Evolutionary conservation across 495 filamentous ascomycete species (phyloP).

Genomic region (Penicillium turbatum): DNA sequence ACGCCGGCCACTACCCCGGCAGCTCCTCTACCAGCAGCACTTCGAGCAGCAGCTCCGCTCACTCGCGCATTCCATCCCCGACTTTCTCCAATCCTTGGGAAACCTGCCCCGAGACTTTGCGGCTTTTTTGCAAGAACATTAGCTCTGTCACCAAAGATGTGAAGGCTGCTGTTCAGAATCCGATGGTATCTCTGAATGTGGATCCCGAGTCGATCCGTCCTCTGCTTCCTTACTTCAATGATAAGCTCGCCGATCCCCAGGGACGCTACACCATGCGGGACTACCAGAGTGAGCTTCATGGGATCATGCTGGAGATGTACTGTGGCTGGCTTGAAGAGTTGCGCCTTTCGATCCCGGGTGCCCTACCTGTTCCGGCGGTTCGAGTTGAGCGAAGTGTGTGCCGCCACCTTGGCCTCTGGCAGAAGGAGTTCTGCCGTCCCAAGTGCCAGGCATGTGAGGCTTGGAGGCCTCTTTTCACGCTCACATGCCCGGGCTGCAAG

Average conservation of each 20-base stretch:
- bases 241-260: constrained; percentile 19
- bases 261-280: constrained; percentile 27
- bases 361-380: neutral
- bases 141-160: neutral
- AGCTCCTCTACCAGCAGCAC: neutral
- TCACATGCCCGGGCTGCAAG: constrained; percentile 33
- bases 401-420: constrained; percentile 32
- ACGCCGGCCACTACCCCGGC: too few species aligned
- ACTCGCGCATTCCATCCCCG: neutral
- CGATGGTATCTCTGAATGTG: neutral
- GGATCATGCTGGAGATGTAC: constrained; percentile 29
- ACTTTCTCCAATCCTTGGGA: neutral
- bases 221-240: constrained; percentile 25
- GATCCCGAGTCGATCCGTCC: constrained; percentile 6
- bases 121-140: neutral
- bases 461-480: constrained; percentile 31
- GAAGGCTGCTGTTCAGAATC: neutral
- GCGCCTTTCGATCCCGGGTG: constrained; percentile 13
- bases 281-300: constrained; percentile 22
- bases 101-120: neutral
- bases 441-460: constrained; percentile 30
- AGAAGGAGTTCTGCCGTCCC: constrained; percentile 16
- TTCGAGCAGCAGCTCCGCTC: neutral
- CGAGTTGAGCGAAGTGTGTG: constrained; percentile 10
- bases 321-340: constrained; percentile 25